Evolutionary conservation across 2,329 filamentous ascomycete species (phyloP).

Genomic region (Colletotrichum sp.): DNA sequence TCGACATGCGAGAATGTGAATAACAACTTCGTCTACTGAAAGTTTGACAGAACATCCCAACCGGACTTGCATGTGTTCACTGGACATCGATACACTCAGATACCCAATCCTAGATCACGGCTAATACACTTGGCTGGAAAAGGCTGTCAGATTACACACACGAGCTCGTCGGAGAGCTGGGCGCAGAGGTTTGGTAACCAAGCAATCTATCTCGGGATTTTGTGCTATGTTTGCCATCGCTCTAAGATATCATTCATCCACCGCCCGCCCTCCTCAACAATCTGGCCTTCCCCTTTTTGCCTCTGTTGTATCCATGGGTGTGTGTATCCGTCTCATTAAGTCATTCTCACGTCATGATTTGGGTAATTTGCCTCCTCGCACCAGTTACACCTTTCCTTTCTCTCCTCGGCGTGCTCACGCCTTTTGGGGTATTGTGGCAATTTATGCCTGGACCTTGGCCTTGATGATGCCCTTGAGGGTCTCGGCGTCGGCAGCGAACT

Average conservation of each 20-base stretch:
- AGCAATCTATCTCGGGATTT: background rate
- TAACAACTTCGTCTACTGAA: too few species aligned
- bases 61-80: too few species aligned
- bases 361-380: conserved; percentile 13
- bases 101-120: background rate
- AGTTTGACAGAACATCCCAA: too few species aligned
- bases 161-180: background rate
- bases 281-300: background rate
- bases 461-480: conserved; percentile 93
- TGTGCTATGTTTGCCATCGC: background rate
- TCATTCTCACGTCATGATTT: conserved; percentile 20
- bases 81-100: too few species aligned
- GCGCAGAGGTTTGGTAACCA: background rate
- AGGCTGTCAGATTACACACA: background rate
- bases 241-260: background rate
- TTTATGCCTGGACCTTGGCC: conserved; percentile 73
- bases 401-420: background rate
- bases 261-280: background rate
- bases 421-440: background rate
- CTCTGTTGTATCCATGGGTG: background rate
- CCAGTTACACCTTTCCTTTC: background rate
- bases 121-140: background rate
- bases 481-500: conserved; percentile 95
- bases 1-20: too few species aligned
- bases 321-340: conserved; percentile 18